Evolutionary conservation across 345 rosid genomes (phyloP).

Genomic region (Murraya paniculata): DNA sequence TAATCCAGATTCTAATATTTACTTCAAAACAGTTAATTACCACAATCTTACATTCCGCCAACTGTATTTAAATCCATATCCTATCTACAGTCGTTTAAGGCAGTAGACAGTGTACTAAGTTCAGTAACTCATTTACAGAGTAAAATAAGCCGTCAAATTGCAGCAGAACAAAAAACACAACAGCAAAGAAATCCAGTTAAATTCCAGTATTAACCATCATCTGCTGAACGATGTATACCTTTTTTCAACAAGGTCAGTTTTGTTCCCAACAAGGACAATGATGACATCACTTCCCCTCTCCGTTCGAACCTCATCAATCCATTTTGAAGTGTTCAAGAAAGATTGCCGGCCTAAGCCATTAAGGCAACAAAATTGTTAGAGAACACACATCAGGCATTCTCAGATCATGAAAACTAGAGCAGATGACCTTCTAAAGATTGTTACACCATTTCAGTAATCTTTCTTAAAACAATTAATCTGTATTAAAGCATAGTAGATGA

Average conservation of each 20-base stretch:
- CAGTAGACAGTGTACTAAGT: not conserved
- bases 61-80: too few relatives aligned
- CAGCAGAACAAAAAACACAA: not conserved
- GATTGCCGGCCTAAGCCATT: constrained; percentile 69
- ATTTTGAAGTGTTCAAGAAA: constrained; percentile 75
- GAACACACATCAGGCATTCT: not conserved
- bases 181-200: not conserved
- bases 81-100: not conserved
- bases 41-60: too few relatives aligned
- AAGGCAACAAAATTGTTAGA: not conserved
- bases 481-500: not conserved
- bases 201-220: not conserved
- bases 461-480: too few relatives aligned
- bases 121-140: not conserved
- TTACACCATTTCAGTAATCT: not conserved
- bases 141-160: not conserved
- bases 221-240: constrained; percentile 36
- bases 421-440: not conserved
- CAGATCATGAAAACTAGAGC: not conserved
- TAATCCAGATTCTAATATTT: not conserved
- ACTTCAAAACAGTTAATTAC: not conserved
- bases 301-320: constrained; percentile 88
- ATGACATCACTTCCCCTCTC: constrained; percentile 92
- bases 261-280: constrained; percentile 84
- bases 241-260: constrained; percentile 88